Evolutionary conservation across 208 protist species (phyloP).

Genomic region (Acanthamoeba divionensis): DNA sequence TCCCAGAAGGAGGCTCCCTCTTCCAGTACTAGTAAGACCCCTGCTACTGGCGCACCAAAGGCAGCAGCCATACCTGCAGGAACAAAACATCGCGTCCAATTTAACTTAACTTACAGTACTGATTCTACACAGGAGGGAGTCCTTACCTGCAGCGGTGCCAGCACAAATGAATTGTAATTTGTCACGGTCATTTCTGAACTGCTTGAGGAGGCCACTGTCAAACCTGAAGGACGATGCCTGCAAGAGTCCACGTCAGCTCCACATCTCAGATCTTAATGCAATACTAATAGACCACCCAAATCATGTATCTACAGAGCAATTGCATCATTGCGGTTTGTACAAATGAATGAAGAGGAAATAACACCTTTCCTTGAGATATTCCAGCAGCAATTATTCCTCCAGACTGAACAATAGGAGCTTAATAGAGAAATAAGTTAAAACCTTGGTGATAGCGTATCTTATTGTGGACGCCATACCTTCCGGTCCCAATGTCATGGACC

Average conservation of each 20-base stretch:
- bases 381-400: conserved; percentile 8
- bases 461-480: neutral
- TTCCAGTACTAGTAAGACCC: neutral
- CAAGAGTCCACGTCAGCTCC: no score
- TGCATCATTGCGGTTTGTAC: no score
- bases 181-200: neutral
- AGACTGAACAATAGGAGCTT: neutral
- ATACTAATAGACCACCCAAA: no score
- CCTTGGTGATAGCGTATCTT: no score
- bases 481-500: neutral
- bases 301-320: no score
- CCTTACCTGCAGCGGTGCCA: neutral
- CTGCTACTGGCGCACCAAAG: neutral
- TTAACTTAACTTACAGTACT: no score
- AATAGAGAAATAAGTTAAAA: no score
- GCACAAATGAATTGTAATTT: conserved; percentile 15
- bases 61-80: neutral
- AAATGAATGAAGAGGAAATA: no score
- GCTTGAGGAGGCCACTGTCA: neutral
- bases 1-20: conserved; percentile 22
- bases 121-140: neutral
- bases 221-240: conserved; percentile 21
- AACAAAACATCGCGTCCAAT: neutral
- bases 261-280: no score
- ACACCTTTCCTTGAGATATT: neutral